Base-by-base conservation (phyloP, 495 filamentous ascomycete species). In the Aspergillus coremiiformis region DNA sequence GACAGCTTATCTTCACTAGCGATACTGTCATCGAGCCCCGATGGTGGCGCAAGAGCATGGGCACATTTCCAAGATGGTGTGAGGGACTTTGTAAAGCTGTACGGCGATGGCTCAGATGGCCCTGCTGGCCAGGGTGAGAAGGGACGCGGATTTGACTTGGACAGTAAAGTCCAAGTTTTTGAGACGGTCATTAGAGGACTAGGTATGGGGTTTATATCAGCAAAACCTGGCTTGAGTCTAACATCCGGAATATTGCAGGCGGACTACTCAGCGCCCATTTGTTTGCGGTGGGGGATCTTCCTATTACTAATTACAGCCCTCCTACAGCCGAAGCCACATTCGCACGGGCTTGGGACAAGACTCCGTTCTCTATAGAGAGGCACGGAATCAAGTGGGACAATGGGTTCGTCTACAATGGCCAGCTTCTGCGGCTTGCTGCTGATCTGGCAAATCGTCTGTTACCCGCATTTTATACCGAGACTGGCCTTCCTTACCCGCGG, bases 91-190 rank as follows among this genome's bases (percentile, higher is more conserved):
- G 89, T 96, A 11, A 75, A 82, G 58, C 77, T 92, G 50, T 97
- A 96, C 65, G 93, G 93, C 15, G 90, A 95, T 68, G 90, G 87
- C 3, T 81, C 78, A 6, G 67, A 78, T 21, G 84, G 88, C 8
- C 79, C 82, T 39, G 76, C 75, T 20, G 89, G 86, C 32, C 75
- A 80, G 60, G 91, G 91, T 8, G 75, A 79, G 55, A 76, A 87
- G 53, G 82, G 78, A n/a, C 78, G 86, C 29, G 93, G 90, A 3
- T 98, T 97, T 56, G 90, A 98, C 70, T 74, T 96, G 35, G 92
- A 98, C 67, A 94, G 90, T 67, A 96, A 96, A 67, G 93, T 98
- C 8, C 89, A 98, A 69, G 89, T 98, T 29, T 98, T 98, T 63
- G 93, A 98, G 68, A 96, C 90, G 2, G 90, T 95, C 9, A 98